Conservation (phyloP, 495 filamentous ascomycete genomes). For the Beverwykella pulmonaria region DNA sequence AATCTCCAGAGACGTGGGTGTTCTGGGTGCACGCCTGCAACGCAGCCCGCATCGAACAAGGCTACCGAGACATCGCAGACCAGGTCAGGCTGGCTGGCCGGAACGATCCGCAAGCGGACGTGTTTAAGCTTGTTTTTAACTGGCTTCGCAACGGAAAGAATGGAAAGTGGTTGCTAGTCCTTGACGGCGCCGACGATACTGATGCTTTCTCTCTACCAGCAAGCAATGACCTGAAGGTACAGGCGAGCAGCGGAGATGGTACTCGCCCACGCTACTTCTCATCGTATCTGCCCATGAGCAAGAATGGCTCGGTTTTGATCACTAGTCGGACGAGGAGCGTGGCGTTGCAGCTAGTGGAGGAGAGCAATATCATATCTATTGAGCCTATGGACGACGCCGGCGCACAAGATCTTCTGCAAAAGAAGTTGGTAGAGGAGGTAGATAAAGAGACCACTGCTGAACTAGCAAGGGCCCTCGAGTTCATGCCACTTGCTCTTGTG, state of each 20-base stretch:
- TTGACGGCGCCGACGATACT: conserved; percentile 58
- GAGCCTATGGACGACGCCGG: conserved; percentile 41
- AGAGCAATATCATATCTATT: conserved; percentile 47
- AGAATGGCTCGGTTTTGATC: conserved; percentile 25
- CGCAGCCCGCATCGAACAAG: conserved; percentile 38
- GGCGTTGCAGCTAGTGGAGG: conserved; percentile 42
- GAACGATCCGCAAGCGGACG: conserved; percentile 43
- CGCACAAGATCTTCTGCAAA: conserved; percentile 47
- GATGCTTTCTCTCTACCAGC: conserved; percentile 40
- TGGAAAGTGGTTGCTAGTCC: conserved; percentile 54
- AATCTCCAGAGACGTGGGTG: too few relatives aligned
- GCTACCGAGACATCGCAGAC: conserved; percentile 34
- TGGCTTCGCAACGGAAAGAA: conserved; percentile 47
- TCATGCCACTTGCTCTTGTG: conserved; percentile 32
- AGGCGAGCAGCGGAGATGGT: background rate
- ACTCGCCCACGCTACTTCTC: background rate
- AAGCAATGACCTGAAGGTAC: background rate
- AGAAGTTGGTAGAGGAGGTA: conserved; percentile 45
- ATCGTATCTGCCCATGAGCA: conserved; percentile 19
- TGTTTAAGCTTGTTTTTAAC: conserved; percentile 43
- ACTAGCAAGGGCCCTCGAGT: conserved; percentile 23
- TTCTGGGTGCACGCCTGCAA: too few relatives aligned
- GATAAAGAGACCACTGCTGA: conserved; percentile 1
- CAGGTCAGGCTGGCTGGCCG: conserved; percentile 17
- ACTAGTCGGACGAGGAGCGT: conserved; percentile 17